Conservation (phyloP, 495 filamentous ascomycete species). For the Neurospora sp. region DNA sequence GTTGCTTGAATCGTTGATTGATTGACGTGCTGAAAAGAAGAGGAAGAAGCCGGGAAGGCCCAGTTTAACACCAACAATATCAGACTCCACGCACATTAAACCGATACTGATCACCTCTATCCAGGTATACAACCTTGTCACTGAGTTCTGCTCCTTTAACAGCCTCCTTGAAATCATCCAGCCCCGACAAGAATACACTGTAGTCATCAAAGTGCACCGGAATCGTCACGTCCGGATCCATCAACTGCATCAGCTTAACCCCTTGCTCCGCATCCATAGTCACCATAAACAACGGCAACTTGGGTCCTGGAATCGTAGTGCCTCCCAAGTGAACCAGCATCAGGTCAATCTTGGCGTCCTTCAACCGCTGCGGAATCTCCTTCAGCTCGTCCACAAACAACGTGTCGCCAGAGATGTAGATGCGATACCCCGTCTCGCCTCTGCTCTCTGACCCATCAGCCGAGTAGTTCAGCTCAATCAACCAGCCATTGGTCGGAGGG, state of each 20-base stretch:
- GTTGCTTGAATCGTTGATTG: too few species aligned
- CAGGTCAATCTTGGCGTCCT: conserved; percentile 47
- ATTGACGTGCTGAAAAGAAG: too few species aligned
- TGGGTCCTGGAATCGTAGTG: conserved; percentile 52
- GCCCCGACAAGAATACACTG: conserved; percentile 46
- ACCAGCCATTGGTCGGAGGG: conserved; percentile 65
- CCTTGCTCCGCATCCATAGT: conserved; percentile 64
- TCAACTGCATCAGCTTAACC: conserved; percentile 46
- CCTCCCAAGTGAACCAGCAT: conserved; percentile 61
- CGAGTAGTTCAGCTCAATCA: conserved; percentile 51
- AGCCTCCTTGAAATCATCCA: conserved; percentile 50
- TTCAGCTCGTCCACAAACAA: conserved; percentile 52
- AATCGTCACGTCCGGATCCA: conserved; percentile 56
- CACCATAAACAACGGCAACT: conserved; percentile 52
- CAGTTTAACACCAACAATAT: too few species aligned
- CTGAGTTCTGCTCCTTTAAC: conserved; percentile 41
- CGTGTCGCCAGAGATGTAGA: conserved; percentile 70
- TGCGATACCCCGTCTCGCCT: conserved; percentile 46
- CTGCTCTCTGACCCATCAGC: conserved; percentile 5
- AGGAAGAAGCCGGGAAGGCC: too few species aligned
- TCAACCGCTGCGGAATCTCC: conserved; percentile 40
- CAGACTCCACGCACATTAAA: conserved; percentile 34
- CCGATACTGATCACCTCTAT: conserved; percentile 47
- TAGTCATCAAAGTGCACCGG: conserved; percentile 66
- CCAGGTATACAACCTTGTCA: conserved; percentile 50